Evolutionary conservation across 2,329 filamentous ascomycete species (phyloP), one percentile per base, ranked within the genome.

Genomic region (Fusarium albidum): DNA sequence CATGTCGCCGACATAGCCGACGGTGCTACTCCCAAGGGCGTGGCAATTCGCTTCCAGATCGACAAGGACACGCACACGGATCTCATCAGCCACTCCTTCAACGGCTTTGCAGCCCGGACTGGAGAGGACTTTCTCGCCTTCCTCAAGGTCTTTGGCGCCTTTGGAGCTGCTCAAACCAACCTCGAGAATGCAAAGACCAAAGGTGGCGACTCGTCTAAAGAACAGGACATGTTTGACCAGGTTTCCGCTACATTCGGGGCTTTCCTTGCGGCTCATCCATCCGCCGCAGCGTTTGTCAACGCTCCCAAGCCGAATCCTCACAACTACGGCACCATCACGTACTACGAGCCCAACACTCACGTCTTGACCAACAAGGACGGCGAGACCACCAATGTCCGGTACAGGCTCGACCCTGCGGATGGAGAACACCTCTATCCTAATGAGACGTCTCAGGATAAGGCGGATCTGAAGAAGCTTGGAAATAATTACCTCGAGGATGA

Each of bases 291-390:
- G 1, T 59, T 55, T 17, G 57, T 59, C 0, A 7, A 14, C 1
- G 55, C 46, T 3, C 40, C 51, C n/a, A 59, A 59, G 33, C 57
- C 42, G 3, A 59, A 59, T 6, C 42, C 45, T 4, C 41, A 59
- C 3, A 59, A 48, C 4, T 59, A 59, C n/a, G 51, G 57, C 1
- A 59, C 55, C 0, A 56, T 59, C 26, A 59, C 41, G 6, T 59
- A 59, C 10, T 52, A 56, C n/a, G 38, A 59, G 34, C 45, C 55
- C n/a, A 52, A 59, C 9, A 59, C 57, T 1, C 57, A 59, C 5
- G 14, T 59, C 1, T 3, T 59, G 4, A 59, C 34, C 26, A 59
- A 59, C 27, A 45, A 35, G 7, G 29, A 59, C 3, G 42, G 57
- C 1, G 18, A 21, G 4, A 4, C 25, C 17, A 59, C 57, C 1